phyloP scores from a whole-genome alignment of 345 rosid species.

The Mercurialis annua region DNA sequence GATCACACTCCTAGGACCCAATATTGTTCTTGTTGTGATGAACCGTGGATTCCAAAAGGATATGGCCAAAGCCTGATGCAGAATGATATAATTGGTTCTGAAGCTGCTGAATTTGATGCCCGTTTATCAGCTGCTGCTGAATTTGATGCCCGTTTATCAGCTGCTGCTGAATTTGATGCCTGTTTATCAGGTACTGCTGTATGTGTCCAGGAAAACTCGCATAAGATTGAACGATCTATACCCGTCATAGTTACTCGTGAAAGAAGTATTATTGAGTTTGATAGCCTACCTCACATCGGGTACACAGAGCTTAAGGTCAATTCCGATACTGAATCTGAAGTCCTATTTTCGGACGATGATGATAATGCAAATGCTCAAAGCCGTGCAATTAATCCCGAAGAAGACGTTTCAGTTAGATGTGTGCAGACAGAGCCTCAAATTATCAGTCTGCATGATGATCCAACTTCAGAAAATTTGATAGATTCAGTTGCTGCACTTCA shows the following conservation, averaged over 20 bases:
- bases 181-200: conserved; percentile 26
- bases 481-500: conserved; percentile 33
- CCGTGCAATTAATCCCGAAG: conserved; percentile 20
- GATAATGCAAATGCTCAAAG: conserved; percentile 23
- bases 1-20: conserved; percentile 21
- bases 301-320: conserved; percentile 64
- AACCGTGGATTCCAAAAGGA: conserved; percentile 45
- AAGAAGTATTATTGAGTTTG: conserved; percentile 25
- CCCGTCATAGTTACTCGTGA: conserved; percentile 24
- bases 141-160: conserved; percentile 24
- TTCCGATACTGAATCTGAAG: conserved; percentile 64
- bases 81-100: conserved; percentile 25
- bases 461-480: conserved; percentile 40
- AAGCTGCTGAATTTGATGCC: conserved; percentile 31
- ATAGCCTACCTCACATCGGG: conserved; percentile 54
- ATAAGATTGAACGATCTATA: conserved; percentile 22
- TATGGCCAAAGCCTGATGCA: conserved; percentile 28
- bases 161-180: conserved; percentile 19
- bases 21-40: conserved; percentile 69
- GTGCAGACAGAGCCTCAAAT: conserved; percentile 31
- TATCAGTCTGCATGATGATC: conserved; percentile 33
- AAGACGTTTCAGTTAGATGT: conserved; percentile 28
- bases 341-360: conserved; percentile 32
- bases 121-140: conserved; percentile 26
- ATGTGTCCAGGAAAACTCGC: conserved; percentile 16